Conservation (phyloP, 2,329 filamentous ascomycete species). For the Fragosphaeria purpurea region DNA sequence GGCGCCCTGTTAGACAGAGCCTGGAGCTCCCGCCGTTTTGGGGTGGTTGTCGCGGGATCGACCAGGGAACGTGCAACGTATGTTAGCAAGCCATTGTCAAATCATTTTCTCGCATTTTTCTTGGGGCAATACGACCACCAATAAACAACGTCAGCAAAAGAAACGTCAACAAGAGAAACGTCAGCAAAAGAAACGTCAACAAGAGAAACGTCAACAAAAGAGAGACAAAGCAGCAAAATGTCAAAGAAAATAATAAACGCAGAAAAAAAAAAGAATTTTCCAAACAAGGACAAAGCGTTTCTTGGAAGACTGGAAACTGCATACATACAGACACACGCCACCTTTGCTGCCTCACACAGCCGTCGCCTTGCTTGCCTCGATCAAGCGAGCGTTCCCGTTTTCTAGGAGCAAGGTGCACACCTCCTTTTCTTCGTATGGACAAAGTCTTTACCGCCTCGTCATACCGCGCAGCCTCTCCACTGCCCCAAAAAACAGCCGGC, state of each 20-base stretch:
- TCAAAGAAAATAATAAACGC: neutral
- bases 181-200: neutral
- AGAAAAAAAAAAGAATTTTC: neutral
- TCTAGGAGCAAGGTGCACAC: no score
- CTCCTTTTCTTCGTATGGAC: no score
- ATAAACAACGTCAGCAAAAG: neutral
- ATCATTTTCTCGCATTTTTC: slow-evolving; percentile 7
- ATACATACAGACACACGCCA: no score
- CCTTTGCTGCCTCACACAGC: no score
- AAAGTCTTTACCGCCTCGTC: slow-evolving; percentile 9
- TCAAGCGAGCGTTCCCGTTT: no score
- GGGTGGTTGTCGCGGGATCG: no score
- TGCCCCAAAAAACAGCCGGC: neutral
- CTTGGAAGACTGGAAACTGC: no score
- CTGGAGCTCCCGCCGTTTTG: no score
- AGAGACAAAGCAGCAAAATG: neutral
- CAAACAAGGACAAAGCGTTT: no score
- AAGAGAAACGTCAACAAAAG: neutral
- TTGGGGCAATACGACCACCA: neutral
- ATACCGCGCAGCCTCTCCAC: slow-evolving; percentile 1
- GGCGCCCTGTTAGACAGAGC: no score
- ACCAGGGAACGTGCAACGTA: neutral
- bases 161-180: neutral
- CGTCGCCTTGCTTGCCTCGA: no score
- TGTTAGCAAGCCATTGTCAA: slow-evolving; percentile 10